Conservation (phyloP, 2,329 filamentous ascomycete genomes). For the Botrytis galanthina region DNA sequence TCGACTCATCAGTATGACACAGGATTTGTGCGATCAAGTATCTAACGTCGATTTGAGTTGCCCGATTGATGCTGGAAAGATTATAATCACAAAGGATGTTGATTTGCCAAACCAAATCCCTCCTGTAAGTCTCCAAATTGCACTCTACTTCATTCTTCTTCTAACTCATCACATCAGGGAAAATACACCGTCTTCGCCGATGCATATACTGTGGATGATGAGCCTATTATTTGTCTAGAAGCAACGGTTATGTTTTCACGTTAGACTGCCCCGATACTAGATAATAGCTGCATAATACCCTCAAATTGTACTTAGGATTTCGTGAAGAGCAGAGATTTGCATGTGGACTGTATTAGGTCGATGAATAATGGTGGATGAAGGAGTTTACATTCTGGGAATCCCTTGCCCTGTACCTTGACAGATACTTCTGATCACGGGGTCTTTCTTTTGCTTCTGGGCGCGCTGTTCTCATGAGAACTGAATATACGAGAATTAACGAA, state of each 20-base stretch:
- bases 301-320: slow-evolving; percentile 1
- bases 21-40: slow-evolving; percentile 86
- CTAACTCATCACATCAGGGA: slow-evolving; percentile 55
- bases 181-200: slow-evolving; percentile 88
- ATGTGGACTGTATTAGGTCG: slow-evolving; percentile 17
- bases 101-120: slow-evolving; percentile 84
- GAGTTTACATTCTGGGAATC: slow-evolving; percentile 25
- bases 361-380: slow-evolving; percentile 8
- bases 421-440: slow-evolving; percentile 30
- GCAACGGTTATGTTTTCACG: slow-evolving; percentile 63
- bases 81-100: slow-evolving; percentile 75
- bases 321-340: neutral
- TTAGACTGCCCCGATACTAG: neutral
- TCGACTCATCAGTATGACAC: slow-evolving; percentile 74
- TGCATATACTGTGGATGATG: slow-evolving; percentile 70
- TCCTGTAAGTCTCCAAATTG: slow-evolving; percentile 60
- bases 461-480: neutral
- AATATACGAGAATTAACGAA: slow-evolving; percentile 11
- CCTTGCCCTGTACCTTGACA: slow-evolving; percentile 23
- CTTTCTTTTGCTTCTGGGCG: slow-evolving; percentile 19
- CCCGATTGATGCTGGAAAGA: slow-evolving; percentile 76
- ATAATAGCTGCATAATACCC: slow-evolving; percentile 13
- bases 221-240: slow-evolving; percentile 77
- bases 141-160: neutral
- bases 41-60: slow-evolving; percentile 85